Evolutionary conservation across 495 filamentous ascomycete genomes (phyloP).

Genomic region (Penicillium egyptiacum): DNA sequence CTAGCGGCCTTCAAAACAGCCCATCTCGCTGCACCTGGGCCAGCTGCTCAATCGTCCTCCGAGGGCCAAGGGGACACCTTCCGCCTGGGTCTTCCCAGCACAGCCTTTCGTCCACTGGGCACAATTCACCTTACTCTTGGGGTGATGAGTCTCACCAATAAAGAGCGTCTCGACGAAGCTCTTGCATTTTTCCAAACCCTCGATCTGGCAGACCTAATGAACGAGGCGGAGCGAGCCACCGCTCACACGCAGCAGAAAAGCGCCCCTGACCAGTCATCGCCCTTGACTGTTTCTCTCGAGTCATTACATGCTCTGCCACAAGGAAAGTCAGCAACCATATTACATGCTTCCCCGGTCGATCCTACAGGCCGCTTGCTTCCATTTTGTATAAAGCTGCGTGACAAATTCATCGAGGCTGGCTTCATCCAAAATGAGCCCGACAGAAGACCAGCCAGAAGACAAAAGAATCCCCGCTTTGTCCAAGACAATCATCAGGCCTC

Average conservation of each 20-base stretch:
- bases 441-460: constrained; percentile 9
- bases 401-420: constrained; percentile 60
- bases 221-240: constrained; percentile 23
- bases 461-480: constrained; percentile 1
- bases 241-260: neutral
- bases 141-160: constrained; percentile 71
- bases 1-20: constrained; percentile 61
- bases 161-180: constrained; percentile 58
- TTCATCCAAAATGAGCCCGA: constrained; percentile 56
- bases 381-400: constrained; percentile 63
- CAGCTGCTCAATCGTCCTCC: constrained; percentile 13
- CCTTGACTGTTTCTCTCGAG: constrained; percentile 38
- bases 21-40: constrained; percentile 33
- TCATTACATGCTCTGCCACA: constrained; percentile 39
- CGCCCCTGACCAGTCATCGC: neutral
- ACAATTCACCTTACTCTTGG: constrained; percentile 85
- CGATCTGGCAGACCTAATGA: constrained; percentile 52
- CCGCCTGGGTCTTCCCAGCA: constrained; percentile 47
- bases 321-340: constrained; percentile 44
- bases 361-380: constrained; percentile 51
- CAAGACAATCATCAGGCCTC: neutral
- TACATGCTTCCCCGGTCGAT: constrained; percentile 61
- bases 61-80: constrained; percentile 22
- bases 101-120: constrained; percentile 72
- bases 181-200: constrained; percentile 54